A percentile compares a stretch with the other conserved stretches of the same genome.
phyloP scores from a whole-genome alignment of 2,329 filamentous ascomycete genomes.

The Pseudogymnoascus sp. region DNA sequence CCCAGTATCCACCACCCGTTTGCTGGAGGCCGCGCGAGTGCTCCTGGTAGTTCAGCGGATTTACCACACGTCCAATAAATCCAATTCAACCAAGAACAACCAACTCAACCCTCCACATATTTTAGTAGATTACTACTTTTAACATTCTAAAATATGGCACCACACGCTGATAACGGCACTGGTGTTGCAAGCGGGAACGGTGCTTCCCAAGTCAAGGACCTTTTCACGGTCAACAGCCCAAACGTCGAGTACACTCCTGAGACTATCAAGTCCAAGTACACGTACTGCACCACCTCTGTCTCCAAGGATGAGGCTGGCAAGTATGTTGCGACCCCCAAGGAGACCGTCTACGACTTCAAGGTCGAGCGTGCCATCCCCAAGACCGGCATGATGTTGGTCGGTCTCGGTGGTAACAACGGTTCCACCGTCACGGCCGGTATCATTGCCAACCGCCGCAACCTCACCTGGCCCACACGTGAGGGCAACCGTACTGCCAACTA shows the following conservation, averaged over 20 bases:
- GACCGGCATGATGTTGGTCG: conserved; percentile 94
- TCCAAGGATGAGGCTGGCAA: conserved; percentile 60
- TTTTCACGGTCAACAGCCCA: conserved; percentile 84
- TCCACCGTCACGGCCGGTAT: conserved; percentile 96
- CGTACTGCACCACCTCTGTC: conserved; percentile 88
- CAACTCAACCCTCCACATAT: conserved; percentile 17
- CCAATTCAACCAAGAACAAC: conserved; percentile 22
- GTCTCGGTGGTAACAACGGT: conserved; percentile 97
- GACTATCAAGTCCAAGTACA: conserved; percentile 89
- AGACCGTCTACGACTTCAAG: conserved; percentile 95
- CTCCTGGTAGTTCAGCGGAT: conserved; percentile 74
- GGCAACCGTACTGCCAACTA: conserved; percentile 83
- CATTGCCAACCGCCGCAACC: conserved; percentile 80
- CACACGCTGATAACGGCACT: conserved; percentile 64
- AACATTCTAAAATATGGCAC: conserved; percentile 61
- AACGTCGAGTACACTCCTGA: conserved; percentile 85
- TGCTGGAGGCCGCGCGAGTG: conserved; percentile 89
- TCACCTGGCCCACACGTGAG: conserved; percentile 91
- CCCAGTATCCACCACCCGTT: conserved; percentile 85
- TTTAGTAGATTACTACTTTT: background rate
- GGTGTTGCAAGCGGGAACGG: conserved; percentile 55
- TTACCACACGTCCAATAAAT: conserved; percentile 50
- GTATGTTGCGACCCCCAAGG: conserved; percentile 74
- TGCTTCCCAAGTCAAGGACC: conserved; percentile 42
- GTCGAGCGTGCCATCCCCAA: conserved; percentile 88